Conservation (phyloP, 1,139 yeast species). For the Lodderomyces jiufengensis region DNA sequence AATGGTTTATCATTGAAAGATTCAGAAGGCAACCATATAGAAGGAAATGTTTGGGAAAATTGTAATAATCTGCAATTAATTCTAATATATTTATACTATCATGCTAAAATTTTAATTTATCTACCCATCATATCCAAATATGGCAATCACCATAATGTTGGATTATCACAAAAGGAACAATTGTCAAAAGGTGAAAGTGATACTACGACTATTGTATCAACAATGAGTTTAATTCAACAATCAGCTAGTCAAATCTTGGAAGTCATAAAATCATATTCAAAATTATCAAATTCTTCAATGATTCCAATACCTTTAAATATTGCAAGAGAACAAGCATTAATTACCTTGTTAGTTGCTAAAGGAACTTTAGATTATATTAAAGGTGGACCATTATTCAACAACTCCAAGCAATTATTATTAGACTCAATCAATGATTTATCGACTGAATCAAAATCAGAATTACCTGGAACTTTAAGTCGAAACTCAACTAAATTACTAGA, state of each 20-base stretch:
- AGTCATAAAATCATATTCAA: conserved; percentile 50
- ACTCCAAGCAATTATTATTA: conserved; percentile 54
- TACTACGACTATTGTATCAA: conserved; percentile 27
- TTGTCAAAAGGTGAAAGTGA: conserved; percentile 27
- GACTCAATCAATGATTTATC: conserved; percentile 49
- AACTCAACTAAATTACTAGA: conserved; percentile 56
- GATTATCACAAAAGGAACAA: conserved; percentile 39
- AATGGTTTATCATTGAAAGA: conserved; percentile 53
- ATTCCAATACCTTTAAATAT: conserved; percentile 70
- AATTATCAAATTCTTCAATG: conserved; percentile 32
- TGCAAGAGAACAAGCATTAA: conserved; percentile 65
- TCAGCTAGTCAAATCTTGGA: conserved; percentile 66
- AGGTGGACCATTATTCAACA: conserved; percentile 77
- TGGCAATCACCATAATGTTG: conserved; percentile 45
- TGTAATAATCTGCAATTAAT: conserved; percentile 53
- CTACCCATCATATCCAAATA: conserved; percentile 62
- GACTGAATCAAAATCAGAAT: conserved; percentile 46
- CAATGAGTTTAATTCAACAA: conserved; percentile 67
- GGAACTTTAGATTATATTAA: conserved; percentile 80
- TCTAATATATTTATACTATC: conserved; percentile 65
- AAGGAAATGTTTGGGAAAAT: conserved; percentile 22
- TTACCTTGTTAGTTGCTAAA: conserved; percentile 68
- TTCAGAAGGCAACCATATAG: conserved; percentile 24
- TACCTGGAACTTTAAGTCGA: conserved; percentile 60
- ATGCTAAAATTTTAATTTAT: conserved; percentile 76